phyloP scores from a whole-genome alignment of 2,329 filamentous ascomycete genomes.

The Fusarium tjaetaba region DNA sequence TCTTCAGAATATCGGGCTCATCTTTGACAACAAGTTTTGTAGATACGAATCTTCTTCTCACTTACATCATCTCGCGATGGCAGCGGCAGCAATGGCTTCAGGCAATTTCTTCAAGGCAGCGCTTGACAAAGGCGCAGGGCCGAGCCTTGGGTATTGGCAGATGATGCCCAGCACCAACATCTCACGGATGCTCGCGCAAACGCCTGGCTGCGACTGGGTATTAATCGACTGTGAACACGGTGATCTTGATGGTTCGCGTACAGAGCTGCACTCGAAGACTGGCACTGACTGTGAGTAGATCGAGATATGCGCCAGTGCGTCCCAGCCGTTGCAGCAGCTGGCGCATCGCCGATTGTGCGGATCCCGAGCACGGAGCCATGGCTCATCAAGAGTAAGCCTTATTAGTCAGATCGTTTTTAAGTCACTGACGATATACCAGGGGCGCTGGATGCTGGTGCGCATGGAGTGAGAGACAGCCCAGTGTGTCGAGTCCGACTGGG shows the following conservation, averaged over 20 bases:
- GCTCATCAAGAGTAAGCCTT: constrained; percentile 2
- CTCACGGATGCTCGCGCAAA: constrained; percentile 14
- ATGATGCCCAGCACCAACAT: constrained; percentile 18
- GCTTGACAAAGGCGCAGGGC: not conserved
- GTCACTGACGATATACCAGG: not conserved
- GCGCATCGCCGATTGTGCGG: constrained; percentile 18
- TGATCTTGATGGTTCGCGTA: not conserved
- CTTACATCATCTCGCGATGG: not conserved
- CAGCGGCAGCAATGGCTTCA: not conserved
- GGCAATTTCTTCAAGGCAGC: constrained; percentile 6
- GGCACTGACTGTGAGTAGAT: not conserved
- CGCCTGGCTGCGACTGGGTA: constrained; percentile 9
- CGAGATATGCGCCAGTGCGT: constrained; percentile 14
- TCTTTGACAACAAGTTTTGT: accelerated
- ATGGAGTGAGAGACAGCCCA: not conserved
- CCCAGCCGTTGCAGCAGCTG: constrained; percentile 17
- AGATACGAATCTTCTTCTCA: not conserved
- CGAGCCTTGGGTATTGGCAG: constrained; percentile 16
- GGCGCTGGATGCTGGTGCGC: constrained; percentile 10
- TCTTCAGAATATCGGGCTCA: no score
- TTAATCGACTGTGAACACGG: constrained; percentile 16
- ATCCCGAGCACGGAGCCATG: constrained; percentile 18
- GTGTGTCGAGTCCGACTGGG: accelerated
- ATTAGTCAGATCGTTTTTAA: no score
- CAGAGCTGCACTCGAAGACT: accelerated